These are phyloP conservation scores for Termitomyces sp. DNA, from an alignment of 768 basidiomycete species.

Conservation along the genomic window DNA sequence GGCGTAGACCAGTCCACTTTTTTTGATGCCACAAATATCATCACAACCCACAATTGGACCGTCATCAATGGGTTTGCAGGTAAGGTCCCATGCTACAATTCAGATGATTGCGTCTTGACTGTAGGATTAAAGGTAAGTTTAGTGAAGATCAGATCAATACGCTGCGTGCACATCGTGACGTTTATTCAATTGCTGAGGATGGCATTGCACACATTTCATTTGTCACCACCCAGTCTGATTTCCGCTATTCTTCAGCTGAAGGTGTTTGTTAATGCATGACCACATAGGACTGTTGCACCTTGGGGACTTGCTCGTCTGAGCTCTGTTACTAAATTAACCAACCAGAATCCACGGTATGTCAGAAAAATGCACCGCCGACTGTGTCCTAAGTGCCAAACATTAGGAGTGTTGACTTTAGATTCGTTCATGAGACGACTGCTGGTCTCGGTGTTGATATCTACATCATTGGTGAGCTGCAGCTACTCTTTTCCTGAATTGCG, in stretches of 20 bases:
- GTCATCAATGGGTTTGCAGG: background rate
- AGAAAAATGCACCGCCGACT: background rate
- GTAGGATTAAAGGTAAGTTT: background rate
- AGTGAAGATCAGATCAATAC: background rate
- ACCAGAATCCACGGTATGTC: background rate
- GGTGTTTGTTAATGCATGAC: background rate
- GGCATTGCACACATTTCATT: background rate
- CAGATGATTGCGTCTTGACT: too few species aligned
- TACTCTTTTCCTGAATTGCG: background rate
- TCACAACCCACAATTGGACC: background rate
- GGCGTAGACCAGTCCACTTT: background rate
- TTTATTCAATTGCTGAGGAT: background rate
- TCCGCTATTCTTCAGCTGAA: background rate
- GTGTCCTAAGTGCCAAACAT: background rate
- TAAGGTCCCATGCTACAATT: background rate
- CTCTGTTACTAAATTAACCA: background rate
- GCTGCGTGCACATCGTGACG: background rate
- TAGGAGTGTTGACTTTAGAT: background rate
- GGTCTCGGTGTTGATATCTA: background rate
- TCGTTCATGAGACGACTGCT: background rate
- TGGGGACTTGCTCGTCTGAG: background rate
- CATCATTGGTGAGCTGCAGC: background rate
- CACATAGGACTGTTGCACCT: background rate
- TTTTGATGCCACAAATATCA: background rate
- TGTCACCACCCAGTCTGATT: background rate